These are phyloP conservation scores for Obelidium mucronatum DNA, from an alignment of 192 early-diverging fungal genomes.

Conservation along the genomic window DNA sequence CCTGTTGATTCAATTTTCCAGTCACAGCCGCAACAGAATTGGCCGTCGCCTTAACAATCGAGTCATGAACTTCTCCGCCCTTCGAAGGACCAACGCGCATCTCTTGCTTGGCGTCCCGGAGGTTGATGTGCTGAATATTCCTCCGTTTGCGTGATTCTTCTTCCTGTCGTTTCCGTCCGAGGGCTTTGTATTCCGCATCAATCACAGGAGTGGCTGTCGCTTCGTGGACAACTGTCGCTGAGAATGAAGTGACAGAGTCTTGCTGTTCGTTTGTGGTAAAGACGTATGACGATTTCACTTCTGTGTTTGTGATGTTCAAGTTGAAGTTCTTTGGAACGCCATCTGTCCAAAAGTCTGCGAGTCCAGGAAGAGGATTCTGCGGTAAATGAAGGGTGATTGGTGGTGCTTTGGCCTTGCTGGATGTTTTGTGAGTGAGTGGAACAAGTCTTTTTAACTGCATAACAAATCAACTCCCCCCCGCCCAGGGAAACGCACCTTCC, in stretches of 20 bases:
- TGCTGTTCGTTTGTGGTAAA: slow-evolving; percentile 72
- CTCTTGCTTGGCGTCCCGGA: not conserved
- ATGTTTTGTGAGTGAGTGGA: too few species aligned
- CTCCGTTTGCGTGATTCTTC: slow-evolving; percentile 9
- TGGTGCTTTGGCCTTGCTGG: slow-evolving; percentile 26
- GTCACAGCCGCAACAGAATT: not conserved
- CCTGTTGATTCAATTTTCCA: slow-evolving; percentile 20
- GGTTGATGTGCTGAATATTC: not conserved
- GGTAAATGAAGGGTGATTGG: slow-evolving; percentile 27
- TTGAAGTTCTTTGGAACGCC: slow-evolving; percentile 86
- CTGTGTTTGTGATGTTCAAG: slow-evolving; percentile 72
- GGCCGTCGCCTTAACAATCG: slow-evolving; percentile 4
- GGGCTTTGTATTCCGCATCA: not conserved
- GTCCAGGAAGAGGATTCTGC: slow-evolving; percentile 72
- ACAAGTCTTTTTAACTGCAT: too few species aligned
- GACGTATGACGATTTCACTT: slow-evolving; percentile 79
- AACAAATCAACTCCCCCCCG: too few species aligned
- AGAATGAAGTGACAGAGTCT: slow-evolving; percentile 36
- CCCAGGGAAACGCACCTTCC: too few species aligned
- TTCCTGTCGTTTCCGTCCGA: slow-evolving; percentile 9
- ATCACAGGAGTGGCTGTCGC: slow-evolving; percentile 37
- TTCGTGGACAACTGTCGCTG: slow-evolving; percentile 51
- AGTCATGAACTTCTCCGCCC: slow-evolving; percentile 2
- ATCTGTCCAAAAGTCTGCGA: slow-evolving; percentile 61
- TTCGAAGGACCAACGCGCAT: not conserved